phyloP scores from a whole-genome alignment of 2,329 filamentous ascomycete species.

The Fusarium nematophilum region DNA sequence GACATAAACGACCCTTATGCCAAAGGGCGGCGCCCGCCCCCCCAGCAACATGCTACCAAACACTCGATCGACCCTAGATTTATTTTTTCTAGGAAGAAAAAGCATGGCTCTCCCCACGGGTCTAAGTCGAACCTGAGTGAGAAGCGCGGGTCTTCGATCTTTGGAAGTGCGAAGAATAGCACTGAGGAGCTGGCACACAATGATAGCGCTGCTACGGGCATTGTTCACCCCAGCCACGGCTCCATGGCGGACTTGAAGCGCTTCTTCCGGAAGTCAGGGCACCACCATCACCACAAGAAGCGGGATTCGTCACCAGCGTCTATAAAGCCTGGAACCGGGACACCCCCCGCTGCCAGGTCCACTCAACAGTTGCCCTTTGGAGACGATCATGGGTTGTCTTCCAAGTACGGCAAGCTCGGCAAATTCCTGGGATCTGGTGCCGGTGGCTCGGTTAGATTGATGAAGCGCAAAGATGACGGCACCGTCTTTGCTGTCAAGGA shows the following conservation, averaged over 20 bases:
- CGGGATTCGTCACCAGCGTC: constrained; percentile 73
- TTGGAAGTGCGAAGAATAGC: constrained; percentile 49
- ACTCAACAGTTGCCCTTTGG: constrained; percentile 84
- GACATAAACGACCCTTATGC: constrained; percentile 89
- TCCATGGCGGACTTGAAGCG: constrained; percentile 96
- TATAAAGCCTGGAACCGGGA: constrained; percentile 61
- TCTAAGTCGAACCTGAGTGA: constrained; percentile 66
- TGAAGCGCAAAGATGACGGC: constrained; percentile 92
- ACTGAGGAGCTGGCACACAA: constrained; percentile 48
- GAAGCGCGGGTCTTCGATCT: constrained; percentile 62
- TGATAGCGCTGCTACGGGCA: constrained; percentile 40
- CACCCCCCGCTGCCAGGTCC: constrained; percentile 58
- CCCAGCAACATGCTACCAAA: constrained; percentile 70
- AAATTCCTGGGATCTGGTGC: constrained; percentile 94
- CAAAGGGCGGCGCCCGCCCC: constrained; percentile 80
- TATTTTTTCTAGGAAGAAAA: constrained; percentile 82
- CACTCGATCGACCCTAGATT: constrained; percentile 81
- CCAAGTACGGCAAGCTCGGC: constrained; percentile 95
- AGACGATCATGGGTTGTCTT: constrained; percentile 89
- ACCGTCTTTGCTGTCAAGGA: constrained; percentile 98
- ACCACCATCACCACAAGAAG: constrained; percentile 80
- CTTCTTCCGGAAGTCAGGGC: constrained; percentile 88
- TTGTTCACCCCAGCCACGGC: constrained; percentile 61
- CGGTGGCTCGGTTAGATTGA: constrained; percentile 90
- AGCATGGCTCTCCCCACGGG: constrained; percentile 66